Evolutionary conservation across 257 asterid genomes (phyloP).

Genomic region (Knoxia roxburghii): DNA sequence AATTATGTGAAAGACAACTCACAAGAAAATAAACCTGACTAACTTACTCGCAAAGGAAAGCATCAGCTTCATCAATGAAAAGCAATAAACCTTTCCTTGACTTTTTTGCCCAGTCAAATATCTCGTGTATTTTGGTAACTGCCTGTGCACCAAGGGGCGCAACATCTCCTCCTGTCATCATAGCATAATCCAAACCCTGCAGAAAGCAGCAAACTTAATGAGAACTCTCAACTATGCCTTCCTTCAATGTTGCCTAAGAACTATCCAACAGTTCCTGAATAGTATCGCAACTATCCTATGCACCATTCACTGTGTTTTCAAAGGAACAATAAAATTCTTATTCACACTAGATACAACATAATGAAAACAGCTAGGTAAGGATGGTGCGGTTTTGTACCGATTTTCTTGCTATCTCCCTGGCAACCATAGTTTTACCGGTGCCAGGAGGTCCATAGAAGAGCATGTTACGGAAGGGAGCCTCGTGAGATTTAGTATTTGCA

Average conservation of each 20-base stretch:
- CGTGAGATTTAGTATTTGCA: slow-evolving; percentile 83
- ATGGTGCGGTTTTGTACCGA: slow-evolving; percentile 46
- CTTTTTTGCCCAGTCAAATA: slow-evolving; percentile 96
- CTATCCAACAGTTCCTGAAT: neutral
- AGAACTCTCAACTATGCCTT: neutral
- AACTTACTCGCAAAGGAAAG: slow-evolving; percentile 97
- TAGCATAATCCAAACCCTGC: slow-evolving; percentile 98
- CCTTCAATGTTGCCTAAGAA: neutral
- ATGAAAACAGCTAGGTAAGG: neutral
- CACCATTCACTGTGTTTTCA: neutral
- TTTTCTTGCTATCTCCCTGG: slow-evolving; percentile 92
- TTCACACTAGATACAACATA: neutral
- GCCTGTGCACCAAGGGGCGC: slow-evolving; percentile 96
- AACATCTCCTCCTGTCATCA: slow-evolving; percentile 99
- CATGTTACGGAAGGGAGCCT: slow-evolving; percentile 98
- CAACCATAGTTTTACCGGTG: slow-evolving; percentile 98
- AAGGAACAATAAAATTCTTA: neutral
- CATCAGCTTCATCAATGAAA: slow-evolving; percentile 98
- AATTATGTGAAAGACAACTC: too few species aligned
- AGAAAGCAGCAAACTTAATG: slow-evolving; percentile 5
- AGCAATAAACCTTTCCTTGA: slow-evolving; percentile 85
- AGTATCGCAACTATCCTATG: neutral
- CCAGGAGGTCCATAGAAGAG: slow-evolving; percentile 99
- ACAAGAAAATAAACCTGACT: neutral
- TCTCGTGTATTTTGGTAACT: slow-evolving; percentile 95